A percentile compares a stretch with the other conserved stretches of the same genome.
Conservation (phyloP, 2,329 filamentous ascomycete species). For the Leptoxyphium fumago region DNA sequence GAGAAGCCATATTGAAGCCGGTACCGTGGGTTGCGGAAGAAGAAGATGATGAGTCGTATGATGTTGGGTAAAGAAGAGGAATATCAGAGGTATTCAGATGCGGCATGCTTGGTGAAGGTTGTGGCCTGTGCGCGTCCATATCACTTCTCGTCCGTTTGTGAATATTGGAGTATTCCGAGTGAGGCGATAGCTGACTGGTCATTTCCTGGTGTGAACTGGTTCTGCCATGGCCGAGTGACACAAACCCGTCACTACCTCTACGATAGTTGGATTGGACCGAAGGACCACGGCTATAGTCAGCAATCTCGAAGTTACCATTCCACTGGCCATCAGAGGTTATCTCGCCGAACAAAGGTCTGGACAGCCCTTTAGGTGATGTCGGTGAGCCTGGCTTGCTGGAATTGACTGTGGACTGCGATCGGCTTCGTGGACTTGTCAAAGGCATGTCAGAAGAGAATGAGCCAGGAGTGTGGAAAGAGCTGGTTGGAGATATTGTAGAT, state of each 20-base stretch:
- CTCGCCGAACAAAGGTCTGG: constrained; percentile 58
- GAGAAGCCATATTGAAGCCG: constrained; percentile 9
- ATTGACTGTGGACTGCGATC: constrained; percentile 14
- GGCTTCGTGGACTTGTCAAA: constrained; percentile 11
- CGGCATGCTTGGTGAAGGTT: constrained; percentile 15
- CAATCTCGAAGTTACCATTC: constrained; percentile 23
- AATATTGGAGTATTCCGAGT: constrained; percentile 9
- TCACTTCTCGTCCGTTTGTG: constrained; percentile 21
- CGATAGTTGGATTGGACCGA: constrained; percentile 20
- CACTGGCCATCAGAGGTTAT: constrained; percentile 46
- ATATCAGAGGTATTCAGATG: constrained; percentile 9
- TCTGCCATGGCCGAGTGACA: constrained; percentile 31
- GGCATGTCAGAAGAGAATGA: constrained; percentile 15
- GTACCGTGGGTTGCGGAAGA: neutral
- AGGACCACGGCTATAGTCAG: constrained; percentile 14
- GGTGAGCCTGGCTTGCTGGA: constrained; percentile 8
- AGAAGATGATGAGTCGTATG: constrained; percentile 1
- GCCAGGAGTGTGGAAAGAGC: constrained; percentile 13
- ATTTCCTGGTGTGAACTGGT: neutral
- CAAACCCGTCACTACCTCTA: constrained; percentile 57
- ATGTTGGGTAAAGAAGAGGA: constrained; percentile 11
- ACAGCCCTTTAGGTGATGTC: constrained; percentile 3
- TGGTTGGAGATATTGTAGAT: constrained; percentile 13
- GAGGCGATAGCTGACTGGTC: constrained; percentile 7
- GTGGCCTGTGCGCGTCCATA: constrained; percentile 11